Evolutionary conservation across 768 basidiomycete genomes (phyloP), one percentile per base, ranked within the genome.

Genomic region (Russula sp.): DNA sequence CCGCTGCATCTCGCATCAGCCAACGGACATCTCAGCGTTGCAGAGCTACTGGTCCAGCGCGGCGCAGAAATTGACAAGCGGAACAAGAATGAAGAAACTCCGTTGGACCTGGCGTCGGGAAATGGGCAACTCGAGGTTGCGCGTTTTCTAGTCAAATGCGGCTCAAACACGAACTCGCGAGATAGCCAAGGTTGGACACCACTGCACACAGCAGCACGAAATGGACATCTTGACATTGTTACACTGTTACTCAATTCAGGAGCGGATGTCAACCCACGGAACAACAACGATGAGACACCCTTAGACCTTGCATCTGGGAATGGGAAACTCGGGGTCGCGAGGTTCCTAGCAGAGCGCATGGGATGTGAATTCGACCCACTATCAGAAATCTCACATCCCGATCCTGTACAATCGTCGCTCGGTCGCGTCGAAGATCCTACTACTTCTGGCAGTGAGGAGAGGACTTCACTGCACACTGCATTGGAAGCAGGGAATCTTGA

Each of bases 341-440:
- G 8, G 2, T 42, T 39, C 20, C 14, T 55, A 4, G 7, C 47
- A 2, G 1, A 14, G 9, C 37, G 11, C 6, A 37, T 27, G 34
- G 39, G 39, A 1, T 11, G 13, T 5, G 27, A 16, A 42, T 13
- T 13, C 2, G 48, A 40, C 10, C 3, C 8, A 18, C n/a, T 11
- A 31, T 18, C 35, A 6, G 2, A 27, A 6, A n/a, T 0, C 16
- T 4, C 3, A 0, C 14, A 7, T 39, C 10, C 37, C 1, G 57
- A 58, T 6, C 1, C 13, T 22, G 4, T 2, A 4, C 22, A 31
- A 4, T 10, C 42, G 6, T 13, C n/a, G 8, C 14, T 34, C n/a
- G 20, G 13, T 0, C 3, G 3, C 0, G n/a, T 13, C 1, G 10
- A 20, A 14, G 1, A 18, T 20, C 0, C 8, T 0, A 14, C 18